These are phyloP conservation scores for Triglochin maritima DNA, from an alignment of 106 monocot genomes.

Conservation along the genomic window DNA sequence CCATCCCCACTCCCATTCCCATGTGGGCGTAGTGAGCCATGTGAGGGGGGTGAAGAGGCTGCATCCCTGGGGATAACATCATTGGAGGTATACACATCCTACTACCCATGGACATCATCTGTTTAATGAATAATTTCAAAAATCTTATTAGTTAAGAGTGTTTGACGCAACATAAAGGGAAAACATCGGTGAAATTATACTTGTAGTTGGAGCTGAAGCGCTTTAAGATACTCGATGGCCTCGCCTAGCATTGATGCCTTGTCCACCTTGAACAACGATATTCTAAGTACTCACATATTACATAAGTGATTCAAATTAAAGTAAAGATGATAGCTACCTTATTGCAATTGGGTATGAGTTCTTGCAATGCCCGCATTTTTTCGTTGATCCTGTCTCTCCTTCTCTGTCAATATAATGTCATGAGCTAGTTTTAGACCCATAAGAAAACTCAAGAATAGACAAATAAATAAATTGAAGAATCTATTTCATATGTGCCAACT, in stretches of 20 bases:
- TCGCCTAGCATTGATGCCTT: constrained; percentile 99
- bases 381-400: constrained; percentile 95
- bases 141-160: not conserved
- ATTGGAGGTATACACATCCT: constrained; percentile 66
- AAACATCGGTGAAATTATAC: constrained; percentile 24
- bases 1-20: constrained; percentile 47
- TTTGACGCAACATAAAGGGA: constrained; percentile 18
- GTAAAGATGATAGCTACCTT: constrained; percentile 37
- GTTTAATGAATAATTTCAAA: not conserved
- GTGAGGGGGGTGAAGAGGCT: constrained; percentile 33
- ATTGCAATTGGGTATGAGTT: constrained; percentile 91
- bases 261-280: constrained; percentile 40
- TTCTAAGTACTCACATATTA: not conserved
- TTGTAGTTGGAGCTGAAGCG: constrained; percentile 91
- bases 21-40: constrained; percentile 45
- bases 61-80: constrained; percentile 65
- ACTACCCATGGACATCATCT: constrained; percentile 89
- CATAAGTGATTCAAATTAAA: not conserved
- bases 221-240: constrained; percentile 93
- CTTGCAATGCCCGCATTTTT: constrained; percentile 86
- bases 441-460: not conserved
- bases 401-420: constrained; percentile 29
- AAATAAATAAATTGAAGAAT: not conserved
- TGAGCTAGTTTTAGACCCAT: not conserved
- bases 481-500: constrained; percentile 25